Base-by-base conservation (phyloP, 129 eudicot species). In the Heracleum sosnowskyi region DNA sequence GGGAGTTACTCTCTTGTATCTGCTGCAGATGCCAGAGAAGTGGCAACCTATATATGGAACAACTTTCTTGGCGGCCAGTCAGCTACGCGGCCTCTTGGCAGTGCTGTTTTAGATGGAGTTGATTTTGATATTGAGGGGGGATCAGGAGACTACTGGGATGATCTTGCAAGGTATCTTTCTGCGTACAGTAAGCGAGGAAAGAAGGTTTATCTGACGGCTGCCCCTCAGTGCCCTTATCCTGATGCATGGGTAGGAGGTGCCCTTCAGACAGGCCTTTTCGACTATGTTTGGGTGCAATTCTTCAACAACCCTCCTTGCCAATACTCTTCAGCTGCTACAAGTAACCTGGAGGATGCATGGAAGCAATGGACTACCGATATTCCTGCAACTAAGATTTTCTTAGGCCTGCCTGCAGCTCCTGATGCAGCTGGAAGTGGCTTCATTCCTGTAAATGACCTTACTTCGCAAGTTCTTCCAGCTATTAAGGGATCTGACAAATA, bases 21-120 rank as follows among this genome's bases (percentile, higher is more conserved):
- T 66, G 72, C 72, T 66, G 72, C 72, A 28, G 72, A 66, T 66
- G 72, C 72, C 40, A 66, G 72, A 66, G 72, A 66, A 66, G 72
- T 66, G 72, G 72, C 72, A 13, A 66, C 40, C 15, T 66, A 66
- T 66, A 3, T 66, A 12, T 66, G 72, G 72, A 66, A 66, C 40
- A 66, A 66, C 40, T 66, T 66, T 33, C 72, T 66, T 66, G 72
- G 72, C 13, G 72, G 72, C 40, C 72, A 66, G 22, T 64, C 72
- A 31, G 72, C 72, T 33, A 28, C 72, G 11, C 10, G 72, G 4
- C 72, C 72, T 66, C 72, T 66, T 29, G 72, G 72, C 20, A 66
- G 31, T 0, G 72, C 72, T 31, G 72, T 31, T 64, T 64, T 64
- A 29, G 70, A 63, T 63, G 70, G 70, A 29, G 36, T 63, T 29